Evolutionary conservation across 371 early-diverging fungal genomes (phyloP).

Genomic region (Choanephora cucurbitarum): DNA sequence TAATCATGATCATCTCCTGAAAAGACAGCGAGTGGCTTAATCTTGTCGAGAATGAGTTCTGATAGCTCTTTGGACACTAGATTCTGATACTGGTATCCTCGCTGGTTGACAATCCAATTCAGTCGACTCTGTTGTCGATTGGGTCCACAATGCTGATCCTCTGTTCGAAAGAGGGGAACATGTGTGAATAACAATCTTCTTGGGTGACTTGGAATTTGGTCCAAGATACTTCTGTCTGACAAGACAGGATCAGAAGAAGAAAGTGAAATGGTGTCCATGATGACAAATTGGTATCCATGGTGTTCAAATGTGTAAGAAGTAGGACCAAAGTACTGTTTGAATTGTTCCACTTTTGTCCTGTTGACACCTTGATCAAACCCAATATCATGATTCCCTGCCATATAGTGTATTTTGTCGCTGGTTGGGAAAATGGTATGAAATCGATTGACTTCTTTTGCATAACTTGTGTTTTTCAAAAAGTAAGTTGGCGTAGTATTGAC

Average conservation of each 20-base stretch:
- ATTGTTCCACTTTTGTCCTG: constrained; percentile 51
- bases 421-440: constrained; percentile 34
- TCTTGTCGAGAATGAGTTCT: constrained; percentile 52
- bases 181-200: constrained; percentile 73
- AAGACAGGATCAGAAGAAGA: constrained; percentile 36
- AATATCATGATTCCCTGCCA: constrained; percentile 93
- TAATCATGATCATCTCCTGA: constrained; percentile 95
- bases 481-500: no score
- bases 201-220: constrained; percentile 30
- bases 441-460: constrained; percentile 22
- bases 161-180: constrained; percentile 76
- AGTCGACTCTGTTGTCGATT: constrained; percentile 45
- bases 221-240: constrained; percentile 14
- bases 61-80: constrained; percentile 62
- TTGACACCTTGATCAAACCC: constrained; percentile 81
- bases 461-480: no score
- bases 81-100: constrained; percentile 88
- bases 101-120: constrained; percentile 47
- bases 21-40: constrained; percentile 73
- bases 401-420: constrained; percentile 31
- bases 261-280: constrained; percentile 81
- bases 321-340: constrained; percentile 63
- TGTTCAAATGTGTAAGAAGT: constrained; percentile 64
- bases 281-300: constrained; percentile 64
- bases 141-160: constrained; percentile 70